Evolutionary conservation across 1,284 basidiomycete species (phyloP).

Genomic region (Leccinum subrobustum): DNA sequence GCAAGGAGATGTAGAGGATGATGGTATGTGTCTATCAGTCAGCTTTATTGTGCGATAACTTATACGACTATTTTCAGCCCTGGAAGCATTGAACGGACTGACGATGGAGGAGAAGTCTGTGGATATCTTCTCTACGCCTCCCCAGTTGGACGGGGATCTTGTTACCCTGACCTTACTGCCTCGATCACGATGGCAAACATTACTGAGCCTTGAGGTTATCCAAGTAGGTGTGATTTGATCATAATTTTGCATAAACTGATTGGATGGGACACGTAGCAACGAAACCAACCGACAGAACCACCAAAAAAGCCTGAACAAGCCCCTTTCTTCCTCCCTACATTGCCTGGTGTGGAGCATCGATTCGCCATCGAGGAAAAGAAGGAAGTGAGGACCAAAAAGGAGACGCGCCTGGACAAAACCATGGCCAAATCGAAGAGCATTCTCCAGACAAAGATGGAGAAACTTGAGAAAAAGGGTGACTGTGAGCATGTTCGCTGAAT

Average conservation of each 20-base stretch:
- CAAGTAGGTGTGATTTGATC: constrained; percentile 50
- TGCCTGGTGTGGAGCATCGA: constrained; percentile 80
- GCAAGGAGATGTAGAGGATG: constrained; percentile 79
- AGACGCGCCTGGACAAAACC: constrained; percentile 55
- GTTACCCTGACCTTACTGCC: constrained; percentile 92
- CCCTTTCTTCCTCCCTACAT: constrained; percentile 94
- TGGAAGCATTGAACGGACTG: constrained; percentile 62
- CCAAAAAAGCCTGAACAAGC: constrained; percentile 94
- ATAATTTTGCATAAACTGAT: constrained; percentile 1
- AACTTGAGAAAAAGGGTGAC: constrained; percentile 56
- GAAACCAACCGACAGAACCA: constrained; percentile 95
- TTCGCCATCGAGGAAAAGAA: constrained; percentile 62
- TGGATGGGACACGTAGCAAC: constrained; percentile 54
- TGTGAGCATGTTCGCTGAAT: constrained; percentile 51
- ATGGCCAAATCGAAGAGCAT: constrained; percentile 64
- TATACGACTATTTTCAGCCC: constrained; percentile 40
- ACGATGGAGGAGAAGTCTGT: constrained; percentile 56
- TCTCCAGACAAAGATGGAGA: constrained; percentile 66
- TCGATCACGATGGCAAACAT: constrained; percentile 92
- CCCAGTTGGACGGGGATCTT: constrained; percentile 81
- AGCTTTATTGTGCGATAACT: constrained; percentile 4
- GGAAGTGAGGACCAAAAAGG: constrained; percentile 41
- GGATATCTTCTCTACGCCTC: constrained; percentile 81
- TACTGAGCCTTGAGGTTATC: constrained; percentile 95
- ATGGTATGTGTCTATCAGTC: constrained; percentile 42